Conservation (phyloP, 352 stramenopile species). For the Sclerospora graminicola region DNA sequence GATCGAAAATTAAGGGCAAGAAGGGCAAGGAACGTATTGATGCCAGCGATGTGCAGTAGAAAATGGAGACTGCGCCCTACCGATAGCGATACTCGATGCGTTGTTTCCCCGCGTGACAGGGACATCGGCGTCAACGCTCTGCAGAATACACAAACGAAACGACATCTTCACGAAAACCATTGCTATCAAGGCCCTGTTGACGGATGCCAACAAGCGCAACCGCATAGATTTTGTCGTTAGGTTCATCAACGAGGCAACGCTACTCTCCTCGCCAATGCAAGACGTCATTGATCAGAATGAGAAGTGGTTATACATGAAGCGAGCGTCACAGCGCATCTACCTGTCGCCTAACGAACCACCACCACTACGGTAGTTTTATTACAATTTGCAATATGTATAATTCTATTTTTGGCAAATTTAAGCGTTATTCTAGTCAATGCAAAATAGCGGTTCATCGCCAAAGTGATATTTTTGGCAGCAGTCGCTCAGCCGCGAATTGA, state of each 20-base stretch:
- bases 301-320: conserved; percentile 5
- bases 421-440: background rate
- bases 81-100: background rate
- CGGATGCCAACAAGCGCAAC: background rate
- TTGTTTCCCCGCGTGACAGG: background rate
- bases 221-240: background rate
- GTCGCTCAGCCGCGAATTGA: background rate
- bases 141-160: background rate
- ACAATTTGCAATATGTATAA: background rate
- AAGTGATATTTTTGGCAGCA: background rate
- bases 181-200: conserved; percentile 3
- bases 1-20: background rate
- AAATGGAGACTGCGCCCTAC: background rate
- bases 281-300: conserved; percentile 4
- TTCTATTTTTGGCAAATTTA: background rate
- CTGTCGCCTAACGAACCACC: background rate
- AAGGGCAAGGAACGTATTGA: background rate
- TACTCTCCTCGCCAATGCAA: conserved; percentile 3
- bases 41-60: background rate
- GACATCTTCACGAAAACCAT: background rate
- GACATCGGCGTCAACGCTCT: background rate
- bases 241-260: background rate
- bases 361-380: background rate
- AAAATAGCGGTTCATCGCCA: conserved; percentile 4
- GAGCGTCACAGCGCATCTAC: background rate